Evolutionary conservation across 768 basidiomycete genomes (phyloP), one percentile per base, ranked within the genome.

Genomic region (Kwoniella dejecticola): DNA sequence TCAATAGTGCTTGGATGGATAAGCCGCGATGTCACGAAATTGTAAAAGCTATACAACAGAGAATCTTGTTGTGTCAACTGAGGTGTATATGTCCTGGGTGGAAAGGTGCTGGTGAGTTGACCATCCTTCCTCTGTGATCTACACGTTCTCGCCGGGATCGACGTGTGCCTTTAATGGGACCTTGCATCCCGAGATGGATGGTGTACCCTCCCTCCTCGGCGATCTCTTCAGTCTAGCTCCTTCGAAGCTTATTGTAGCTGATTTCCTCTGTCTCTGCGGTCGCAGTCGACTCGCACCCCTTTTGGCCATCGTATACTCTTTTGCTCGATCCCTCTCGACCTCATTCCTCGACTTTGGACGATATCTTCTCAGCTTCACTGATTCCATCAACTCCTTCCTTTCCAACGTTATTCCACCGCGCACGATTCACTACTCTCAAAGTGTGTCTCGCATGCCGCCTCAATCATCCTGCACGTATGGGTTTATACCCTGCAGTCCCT

Each of bases 381-480:
- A 69, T 45, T 45, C 63, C 67, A 11, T 65, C 67, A 13, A 56
- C 60, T 15, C 54, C 64, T 8, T 52, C 60, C 11, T 57, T 47
- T 46, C 49, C 62, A 3, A 63, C 62, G 12, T 48, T 64, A 15
- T 69, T 65, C 45, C 58, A 66, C 23, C 57, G 55, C 12, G 54
- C 62, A 12, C 52, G 59, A 50, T 13, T 46, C 17, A 47, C 57
- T 11, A 65, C 67, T 5, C 47, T 64, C 6, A 24, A 47, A 26
- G 55, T 54, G 10, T 69, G 68, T 47, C 27, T 69, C 4, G 38
- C 64, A 26, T 69, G 68, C 47, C 56, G 64, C 15, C 26, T 68
- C 15, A 68, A 69, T 47, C 64, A 60, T 29, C 68, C 64, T 1
- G n/a, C 33, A 4, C 2, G 60, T 36, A 42, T 60, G 15, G 60